A percentile compares a stretch with the other conserved stretches of the same genome.
phyloP scores from a whole-genome alignment of 2,329 filamentous ascomycete species.

The Pseudopyrenochaeta lycopersici region DNA sequence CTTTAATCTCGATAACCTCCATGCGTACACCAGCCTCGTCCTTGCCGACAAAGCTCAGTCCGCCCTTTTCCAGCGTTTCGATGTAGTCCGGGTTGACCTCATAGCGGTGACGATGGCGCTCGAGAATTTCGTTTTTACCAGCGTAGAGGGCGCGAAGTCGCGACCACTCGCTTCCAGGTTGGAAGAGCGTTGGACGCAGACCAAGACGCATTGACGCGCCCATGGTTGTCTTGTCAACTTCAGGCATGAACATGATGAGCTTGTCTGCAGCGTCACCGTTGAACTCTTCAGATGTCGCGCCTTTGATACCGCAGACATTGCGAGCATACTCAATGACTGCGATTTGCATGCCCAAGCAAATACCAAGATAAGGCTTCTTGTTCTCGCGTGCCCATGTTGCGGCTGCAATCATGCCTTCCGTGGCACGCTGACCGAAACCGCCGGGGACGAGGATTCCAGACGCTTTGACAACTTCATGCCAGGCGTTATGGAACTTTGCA shows the following conservation, averaged over 20 bases:
- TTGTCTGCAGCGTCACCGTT: conserved; percentile 69
- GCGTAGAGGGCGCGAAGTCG: conserved; percentile 80
- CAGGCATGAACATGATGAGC: conserved; percentile 92
- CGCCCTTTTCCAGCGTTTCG: conserved; percentile 71
- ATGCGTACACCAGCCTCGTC: conserved; percentile 81
- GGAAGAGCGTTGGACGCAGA: conserved; percentile 77
- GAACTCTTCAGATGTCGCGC: conserved; percentile 67
- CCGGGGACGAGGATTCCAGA: conserved; percentile 74
- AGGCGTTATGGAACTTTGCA: conserved; percentile 82
- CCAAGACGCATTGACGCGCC: conserved; percentile 91
- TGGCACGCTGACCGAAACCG: conserved; percentile 83
- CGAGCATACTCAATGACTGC: conserved; percentile 90
- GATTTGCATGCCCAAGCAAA: conserved; percentile 92
- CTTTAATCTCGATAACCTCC: conserved; percentile 83
- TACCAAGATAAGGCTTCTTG: conserved; percentile 82
- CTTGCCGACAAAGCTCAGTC: conserved; percentile 80
- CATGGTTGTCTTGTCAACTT: conserved; percentile 77
- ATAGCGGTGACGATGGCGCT: conserved; percentile 88
- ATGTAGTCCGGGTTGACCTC: conserved; percentile 87
- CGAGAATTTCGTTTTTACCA: conserved; percentile 57
- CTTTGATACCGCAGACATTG: conserved; percentile 71
- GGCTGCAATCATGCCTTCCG: conserved; percentile 87
- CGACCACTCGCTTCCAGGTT: conserved; percentile 78
- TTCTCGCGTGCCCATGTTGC: conserved; percentile 88
- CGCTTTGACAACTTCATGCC: conserved; percentile 80